These are phyloP conservation scores for Aspergillus ochraceus DNA, from an alignment of 2,329 filamentous ascomycete genomes.

Conservation along the genomic window DNA sequence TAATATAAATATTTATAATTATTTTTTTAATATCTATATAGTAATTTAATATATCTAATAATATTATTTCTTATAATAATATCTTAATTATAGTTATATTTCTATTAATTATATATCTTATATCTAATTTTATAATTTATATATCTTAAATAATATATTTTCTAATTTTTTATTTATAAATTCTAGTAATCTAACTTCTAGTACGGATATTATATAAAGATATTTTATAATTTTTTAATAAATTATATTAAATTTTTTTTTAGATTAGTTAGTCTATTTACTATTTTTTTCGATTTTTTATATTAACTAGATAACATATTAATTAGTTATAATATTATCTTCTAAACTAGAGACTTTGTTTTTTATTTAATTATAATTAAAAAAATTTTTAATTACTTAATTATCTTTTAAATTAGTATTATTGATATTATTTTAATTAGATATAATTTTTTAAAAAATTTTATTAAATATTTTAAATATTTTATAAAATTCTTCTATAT, in stretches of 20 bases:
- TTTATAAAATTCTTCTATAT: background rate
- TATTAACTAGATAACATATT: no score
- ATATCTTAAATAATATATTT: no score
- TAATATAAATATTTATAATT: background rate
- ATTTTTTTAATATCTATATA: background rate
- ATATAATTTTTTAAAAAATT: background rate
- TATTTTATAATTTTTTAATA: background rate
- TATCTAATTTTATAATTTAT: no score
- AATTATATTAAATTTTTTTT: background rate
- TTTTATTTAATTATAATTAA: background rate
- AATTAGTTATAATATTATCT: background rate
- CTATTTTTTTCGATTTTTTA: no score
- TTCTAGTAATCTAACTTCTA: no score
- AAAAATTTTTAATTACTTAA: background rate
- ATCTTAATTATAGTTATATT: background rate
- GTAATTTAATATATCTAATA: background rate
- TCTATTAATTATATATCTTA: background rate
- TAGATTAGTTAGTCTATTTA: background rate
- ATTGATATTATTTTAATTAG: background rate
- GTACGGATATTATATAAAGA: no score
- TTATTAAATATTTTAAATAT: background rate
- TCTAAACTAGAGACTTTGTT: no score
- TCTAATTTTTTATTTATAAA: no score
- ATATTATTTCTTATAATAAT: background rate
- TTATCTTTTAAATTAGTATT: background rate